A percentile compares a stretch with the other conserved stretches of the same genome.
phyloP scores from a whole-genome alignment of 768 basidiomycete species.

The Tylopilus sp. region DNA sequence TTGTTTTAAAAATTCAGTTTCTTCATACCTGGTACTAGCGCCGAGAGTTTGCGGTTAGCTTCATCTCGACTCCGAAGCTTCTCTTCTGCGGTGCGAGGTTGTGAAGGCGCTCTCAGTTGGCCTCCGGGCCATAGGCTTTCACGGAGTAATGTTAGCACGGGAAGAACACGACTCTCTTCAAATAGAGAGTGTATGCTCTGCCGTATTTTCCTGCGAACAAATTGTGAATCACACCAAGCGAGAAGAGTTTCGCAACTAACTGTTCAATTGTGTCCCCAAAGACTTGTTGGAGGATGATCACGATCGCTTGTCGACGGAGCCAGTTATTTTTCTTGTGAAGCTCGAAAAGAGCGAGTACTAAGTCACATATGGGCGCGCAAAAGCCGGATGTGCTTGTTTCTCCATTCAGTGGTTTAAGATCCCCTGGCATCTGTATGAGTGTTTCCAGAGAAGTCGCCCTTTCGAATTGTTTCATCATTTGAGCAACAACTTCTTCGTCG shows the following conservation, averaged over 20 bases:
- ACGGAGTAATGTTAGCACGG: conserved; percentile 62
- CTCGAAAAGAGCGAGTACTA: conserved; percentile 91
- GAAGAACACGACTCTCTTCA: conserved; percentile 68
- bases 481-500: conserved; percentile 82
- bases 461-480: conserved; percentile 70
- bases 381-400: conserved; percentile 89
- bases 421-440: conserved; percentile 68
- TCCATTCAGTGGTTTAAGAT: conserved; percentile 77
- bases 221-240: neutral
- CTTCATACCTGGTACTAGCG: conserved; percentile 80
- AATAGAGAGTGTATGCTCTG: conserved; percentile 66
- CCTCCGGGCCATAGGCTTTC: conserved; percentile 88
- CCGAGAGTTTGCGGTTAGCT: conserved; percentile 86
- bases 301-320: conserved; percentile 91
- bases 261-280: conserved; percentile 94
- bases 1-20: neutral
- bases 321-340: conserved; percentile 96
- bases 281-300: conserved; percentile 94
- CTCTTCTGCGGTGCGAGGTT: conserved; percentile 77
- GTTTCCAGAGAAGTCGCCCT: conserved; percentile 65
- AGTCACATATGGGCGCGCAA: conserved; percentile 90
- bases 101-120: conserved; percentile 52
- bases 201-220: conserved; percentile 69
- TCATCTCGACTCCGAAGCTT: conserved; percentile 78
- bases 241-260: conserved; percentile 41